A percentile compares a stretch with the other conserved stretches of the same genome.
Evolutionary conservation across 108 stramenopile species (phyloP).

Genomic region (Skeletonema tropicum): DNA sequence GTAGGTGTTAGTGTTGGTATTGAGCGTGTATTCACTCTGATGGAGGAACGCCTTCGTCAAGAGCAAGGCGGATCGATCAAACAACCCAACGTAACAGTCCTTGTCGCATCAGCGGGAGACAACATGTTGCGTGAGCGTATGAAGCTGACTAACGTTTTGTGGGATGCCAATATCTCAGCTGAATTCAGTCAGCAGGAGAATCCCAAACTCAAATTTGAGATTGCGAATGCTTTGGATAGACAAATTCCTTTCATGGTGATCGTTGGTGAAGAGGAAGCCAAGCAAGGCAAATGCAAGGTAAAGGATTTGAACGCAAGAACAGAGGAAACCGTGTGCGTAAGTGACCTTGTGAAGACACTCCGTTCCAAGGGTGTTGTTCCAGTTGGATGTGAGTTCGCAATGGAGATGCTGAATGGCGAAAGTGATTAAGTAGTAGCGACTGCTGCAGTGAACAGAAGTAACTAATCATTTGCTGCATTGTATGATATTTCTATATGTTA

Average conservation of each 20-base stretch:
- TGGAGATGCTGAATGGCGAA: conserved; percentile 39
- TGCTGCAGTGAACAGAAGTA: neutral
- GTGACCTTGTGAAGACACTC: conserved; percentile 50
- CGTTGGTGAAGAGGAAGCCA: conserved; percentile 85
- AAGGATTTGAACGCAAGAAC: conserved; percentile 78
- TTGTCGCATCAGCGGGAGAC: conserved; percentile 84
- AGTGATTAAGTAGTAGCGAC: conserved; percentile 1
- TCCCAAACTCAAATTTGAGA: conserved; percentile 85
- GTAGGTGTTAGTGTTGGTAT: conserved; percentile 93
- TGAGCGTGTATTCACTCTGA: conserved; percentile 92
- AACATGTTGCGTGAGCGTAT: conserved; percentile 73
- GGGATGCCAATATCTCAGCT: conserved; percentile 84
- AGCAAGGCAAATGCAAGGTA: conserved; percentile 80
- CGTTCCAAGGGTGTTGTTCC: conserved; percentile 66
- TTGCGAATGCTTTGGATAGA: conserved; percentile 77
- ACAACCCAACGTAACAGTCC: conserved; percentile 70
- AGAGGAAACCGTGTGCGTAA: conserved; percentile 62
- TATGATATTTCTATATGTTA: neutral
- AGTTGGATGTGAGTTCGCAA: conserved; percentile 69
- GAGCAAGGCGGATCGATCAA: conserved; percentile 63
- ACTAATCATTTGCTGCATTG: neutral
- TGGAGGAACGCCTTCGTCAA: conserved; percentile 75
- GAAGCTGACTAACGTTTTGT: conserved; percentile 77
- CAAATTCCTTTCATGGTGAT: conserved; percentile 90
- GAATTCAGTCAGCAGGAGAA: conserved; percentile 86